These are phyloP conservation scores for Phytophthora quininea DNA, from an alignment of 352 stramenopile species.

Conservation along the genomic window DNA sequence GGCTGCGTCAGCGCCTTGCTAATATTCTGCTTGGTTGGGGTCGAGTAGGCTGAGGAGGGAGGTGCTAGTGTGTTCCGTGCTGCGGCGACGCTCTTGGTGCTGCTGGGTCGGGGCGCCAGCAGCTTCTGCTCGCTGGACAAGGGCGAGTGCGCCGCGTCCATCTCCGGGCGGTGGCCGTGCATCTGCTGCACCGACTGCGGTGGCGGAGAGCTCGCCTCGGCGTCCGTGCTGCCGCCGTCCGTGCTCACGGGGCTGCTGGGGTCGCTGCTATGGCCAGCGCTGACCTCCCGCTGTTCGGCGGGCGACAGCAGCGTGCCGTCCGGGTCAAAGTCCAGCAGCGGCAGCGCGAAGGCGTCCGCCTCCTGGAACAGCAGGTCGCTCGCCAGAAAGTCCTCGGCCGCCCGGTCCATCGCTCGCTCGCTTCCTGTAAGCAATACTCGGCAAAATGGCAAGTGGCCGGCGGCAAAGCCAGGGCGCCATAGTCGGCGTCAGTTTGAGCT, in stretches of 20 bases:
- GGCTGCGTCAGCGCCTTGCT: slow-evolving; percentile 10
- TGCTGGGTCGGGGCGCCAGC: slow-evolving; percentile 13
- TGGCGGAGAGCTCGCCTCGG: slow-evolving; percentile 53
- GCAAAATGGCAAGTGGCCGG: background rate
- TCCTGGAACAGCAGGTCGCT: slow-evolving; percentile 64
- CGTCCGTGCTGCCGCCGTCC: slow-evolving; percentile 57
- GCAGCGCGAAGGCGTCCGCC: slow-evolving; percentile 32
- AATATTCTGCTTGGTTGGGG: slow-evolving; percentile 7
- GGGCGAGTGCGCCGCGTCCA: slow-evolving; percentile 24
- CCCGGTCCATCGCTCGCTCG: background rate
- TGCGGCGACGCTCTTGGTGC: background rate
- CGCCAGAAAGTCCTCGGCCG: slow-evolving; percentile 34
- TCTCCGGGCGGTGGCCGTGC: background rate
- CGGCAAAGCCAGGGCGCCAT: background rate
- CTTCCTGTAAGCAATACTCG: background rate
- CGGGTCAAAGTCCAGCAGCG: slow-evolving; percentile 52
- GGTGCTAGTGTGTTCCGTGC: slow-evolving; percentile 1
- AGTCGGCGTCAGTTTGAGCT: slow-evolving; percentile 42
- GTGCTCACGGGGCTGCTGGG: slow-evolving; percentile 42
- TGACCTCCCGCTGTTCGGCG: slow-evolving; percentile 25
- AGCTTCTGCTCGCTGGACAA: slow-evolving; percentile 32
- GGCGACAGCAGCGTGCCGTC: slow-evolving; percentile 31
- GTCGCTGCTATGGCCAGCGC: slow-evolving; percentile 10
- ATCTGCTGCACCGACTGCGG: slow-evolving; percentile 36
- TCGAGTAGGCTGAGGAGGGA: background rate